Conservation (phyloP, 768 basidiomycete genomes). For the Panaeolus papilionaceus region DNA sequence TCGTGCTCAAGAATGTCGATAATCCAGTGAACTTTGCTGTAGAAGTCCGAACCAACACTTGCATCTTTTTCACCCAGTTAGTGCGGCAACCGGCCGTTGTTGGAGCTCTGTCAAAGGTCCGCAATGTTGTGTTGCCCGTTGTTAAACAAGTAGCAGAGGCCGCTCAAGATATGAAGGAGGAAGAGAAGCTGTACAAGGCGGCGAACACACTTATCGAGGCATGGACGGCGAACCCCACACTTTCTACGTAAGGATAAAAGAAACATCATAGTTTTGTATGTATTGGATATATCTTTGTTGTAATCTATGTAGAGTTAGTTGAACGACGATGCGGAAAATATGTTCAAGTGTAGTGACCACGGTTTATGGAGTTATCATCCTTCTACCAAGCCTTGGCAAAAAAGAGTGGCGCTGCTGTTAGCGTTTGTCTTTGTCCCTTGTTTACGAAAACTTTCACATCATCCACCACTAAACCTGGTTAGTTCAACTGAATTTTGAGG, state of each 20-base stretch:
- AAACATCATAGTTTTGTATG: neutral
- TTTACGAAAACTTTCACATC: too few relatives aligned
- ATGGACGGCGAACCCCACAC: constrained; percentile 35
- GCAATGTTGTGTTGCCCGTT: constrained; percentile 54
- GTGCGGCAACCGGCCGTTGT: constrained; percentile 53
- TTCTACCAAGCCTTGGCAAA: neutral
- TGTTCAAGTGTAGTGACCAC: too few relatives aligned
- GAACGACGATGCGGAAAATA: neutral
- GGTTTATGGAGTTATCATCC: neutral
- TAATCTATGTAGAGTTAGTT: constrained; percentile 11
- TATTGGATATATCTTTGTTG: constrained; percentile 10
- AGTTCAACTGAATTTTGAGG: too few relatives aligned
- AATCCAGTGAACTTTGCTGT: constrained; percentile 65
- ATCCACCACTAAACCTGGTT: too few relatives aligned
- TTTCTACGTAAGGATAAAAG: neutral
- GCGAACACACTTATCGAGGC: constrained; percentile 46
- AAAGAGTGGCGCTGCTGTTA: too few relatives aligned
- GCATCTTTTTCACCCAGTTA: constrained; percentile 72
- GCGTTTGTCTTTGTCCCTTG: too few relatives aligned
- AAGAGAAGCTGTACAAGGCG: constrained; percentile 48
- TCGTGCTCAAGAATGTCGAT: constrained; percentile 63
- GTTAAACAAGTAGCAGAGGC: constrained; percentile 56
- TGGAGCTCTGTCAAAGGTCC: constrained; percentile 54
- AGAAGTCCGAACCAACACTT: constrained; percentile 80
- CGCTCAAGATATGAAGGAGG: constrained; percentile 41